Evolutionary conservation across 495 filamentous ascomycete genomes (phyloP).

Genomic region (Tuber indicum): DNA sequence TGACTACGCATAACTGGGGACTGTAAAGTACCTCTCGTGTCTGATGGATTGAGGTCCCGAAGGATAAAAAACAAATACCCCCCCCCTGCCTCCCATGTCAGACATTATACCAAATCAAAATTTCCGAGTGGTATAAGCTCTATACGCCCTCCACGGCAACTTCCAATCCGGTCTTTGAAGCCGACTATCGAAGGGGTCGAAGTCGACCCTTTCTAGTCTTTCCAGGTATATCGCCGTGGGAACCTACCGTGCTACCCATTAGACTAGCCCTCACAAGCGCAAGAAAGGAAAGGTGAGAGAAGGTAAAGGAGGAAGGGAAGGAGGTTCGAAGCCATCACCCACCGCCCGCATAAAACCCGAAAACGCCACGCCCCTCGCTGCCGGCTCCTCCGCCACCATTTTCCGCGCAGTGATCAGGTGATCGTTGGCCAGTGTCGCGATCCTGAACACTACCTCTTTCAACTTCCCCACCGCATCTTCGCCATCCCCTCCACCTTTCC

Average conservation of each 20-base stretch:
- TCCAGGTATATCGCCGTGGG: constrained; percentile 71
- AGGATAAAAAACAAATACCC: background rate
- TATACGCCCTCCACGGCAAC: constrained; percentile 79
- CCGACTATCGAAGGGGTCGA: constrained; percentile 67
- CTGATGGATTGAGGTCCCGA: background rate
- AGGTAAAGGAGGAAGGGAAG: background rate
- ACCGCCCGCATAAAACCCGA: constrained; percentile 38
- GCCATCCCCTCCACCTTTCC: constrained; percentile 61
- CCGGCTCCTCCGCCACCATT: constrained; percentile 69
- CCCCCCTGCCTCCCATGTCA: background rate
- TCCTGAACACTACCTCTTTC: constrained; percentile 65
- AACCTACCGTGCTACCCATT: constrained; percentile 45
- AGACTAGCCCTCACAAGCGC: constrained; percentile 6
- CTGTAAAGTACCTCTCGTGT: background rate
- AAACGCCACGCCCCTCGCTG: constrained; percentile 69
- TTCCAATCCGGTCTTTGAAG: constrained; percentile 70
- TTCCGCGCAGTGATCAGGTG: constrained; percentile 89
- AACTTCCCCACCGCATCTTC: background rate
- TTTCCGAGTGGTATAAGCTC: constrained; percentile 56
- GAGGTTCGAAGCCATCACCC: background rate
- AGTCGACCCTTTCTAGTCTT: constrained; percentile 67
- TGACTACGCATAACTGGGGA: background rate
- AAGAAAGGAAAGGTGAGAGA: background rate
- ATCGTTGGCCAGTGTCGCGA: constrained; percentile 88
- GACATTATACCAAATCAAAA: constrained; percentile 45